Conservation (phyloP, 2,329 filamentous ascomycete genomes). For the Beauveria medogensis region DNA sequence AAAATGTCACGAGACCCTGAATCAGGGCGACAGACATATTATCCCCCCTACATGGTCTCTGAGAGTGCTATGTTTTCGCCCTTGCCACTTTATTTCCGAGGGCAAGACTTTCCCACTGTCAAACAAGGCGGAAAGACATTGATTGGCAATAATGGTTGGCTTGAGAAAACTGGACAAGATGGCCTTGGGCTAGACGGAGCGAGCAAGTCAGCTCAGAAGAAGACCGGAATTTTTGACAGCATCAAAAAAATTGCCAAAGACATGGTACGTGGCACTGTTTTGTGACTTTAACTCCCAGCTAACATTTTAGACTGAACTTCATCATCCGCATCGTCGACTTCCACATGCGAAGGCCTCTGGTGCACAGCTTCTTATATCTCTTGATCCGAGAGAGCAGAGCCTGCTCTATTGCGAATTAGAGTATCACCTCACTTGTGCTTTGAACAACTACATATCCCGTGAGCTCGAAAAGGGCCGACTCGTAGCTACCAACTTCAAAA, state of each 20-base stretch:
- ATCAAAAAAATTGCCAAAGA: slow-evolving; percentile 47
- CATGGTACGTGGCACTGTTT: slow-evolving; percentile 31
- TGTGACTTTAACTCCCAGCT: slow-evolving; percentile 6
- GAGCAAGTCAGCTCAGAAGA: slow-evolving; percentile 28
- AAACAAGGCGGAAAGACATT: slow-evolving; percentile 42
- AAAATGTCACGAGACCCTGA: slow-evolving; percentile 10
- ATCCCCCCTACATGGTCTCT: slow-evolving; percentile 9
- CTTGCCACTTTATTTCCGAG: slow-evolving; percentile 34
- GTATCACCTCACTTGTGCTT: slow-evolving; percentile 41
- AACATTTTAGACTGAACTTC: slow-evolving; percentile 28
- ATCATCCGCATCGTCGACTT: slow-evolving; percentile 25
- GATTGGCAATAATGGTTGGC: slow-evolving; percentile 49
- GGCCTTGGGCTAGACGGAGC: slow-evolving; percentile 16
- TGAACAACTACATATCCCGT: slow-evolving; percentile 43
- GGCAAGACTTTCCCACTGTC: slow-evolving; percentile 26
- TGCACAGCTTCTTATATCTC: slow-evolving; percentile 37
- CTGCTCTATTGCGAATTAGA: slow-evolving; percentile 53
- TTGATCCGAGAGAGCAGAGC: slow-evolving; percentile 48
- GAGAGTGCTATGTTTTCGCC: slow-evolving; percentile 32
- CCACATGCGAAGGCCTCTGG: slow-evolving; percentile 23
- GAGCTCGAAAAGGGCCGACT: slow-evolving; percentile 50
- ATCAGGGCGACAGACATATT: slow-evolving; percentile 11
- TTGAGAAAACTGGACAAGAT: slow-evolving; percentile 34
- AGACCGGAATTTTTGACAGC: slow-evolving; percentile 34
- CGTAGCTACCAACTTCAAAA: slow-evolving; percentile 41